Evolutionary conservation across 2,329 filamentous ascomycete genomes (phyloP), one percentile per base, ranked within the genome.

Genomic region (Fusarium bulbicola): DNA sequence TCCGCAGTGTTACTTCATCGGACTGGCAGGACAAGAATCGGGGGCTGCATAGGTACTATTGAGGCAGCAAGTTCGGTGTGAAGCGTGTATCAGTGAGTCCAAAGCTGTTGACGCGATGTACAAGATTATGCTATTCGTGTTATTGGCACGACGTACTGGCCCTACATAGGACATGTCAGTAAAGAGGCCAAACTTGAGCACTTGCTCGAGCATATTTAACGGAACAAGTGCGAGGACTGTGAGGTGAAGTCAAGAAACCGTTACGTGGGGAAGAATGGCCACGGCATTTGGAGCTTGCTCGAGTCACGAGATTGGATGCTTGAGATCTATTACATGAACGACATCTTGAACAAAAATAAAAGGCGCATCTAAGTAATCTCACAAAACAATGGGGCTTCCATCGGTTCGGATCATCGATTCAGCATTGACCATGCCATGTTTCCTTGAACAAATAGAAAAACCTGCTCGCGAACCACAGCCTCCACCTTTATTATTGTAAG

Each of bases 381-480:
- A 36, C 50, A 45, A 36, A 46, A 37, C 30, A 39, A n/a, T 24
- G 34, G 39, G 39, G 36, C 20, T 52, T 26, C 40, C 42, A 47
- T 52, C 12, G 46, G 43, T 70, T 70, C 56, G 43, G 53, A 63
- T 63, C 43, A 36, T 57, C 26, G n/a, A 45, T 70, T 53, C 49
- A 49, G 40, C 54, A 56, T 63, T 58, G 53, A 45, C 66, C 70
- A 68, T 54, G 66, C 66, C 70, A 74, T 60, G 66, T 71, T 67
- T 52, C 28, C 24, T 45, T 47, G 36, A 18, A 68, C 30, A 46
- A 62, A 46, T 60, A 60, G 47, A 65, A 69, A 73, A 74, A 70
- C 68, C 65, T 74, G 64, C 68, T 43, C 58, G 21, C 32, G 36
- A 70, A 60, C 39, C 47, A 56, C 21, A 59, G n/a, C 68, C 59